Percentiles rank a stretch among this genome's conserved stretches.
Evolutionary conservation across 495 filamentous ascomycete species (phyloP).

Genomic region (Annulohypoxylon moriforme): DNA sequence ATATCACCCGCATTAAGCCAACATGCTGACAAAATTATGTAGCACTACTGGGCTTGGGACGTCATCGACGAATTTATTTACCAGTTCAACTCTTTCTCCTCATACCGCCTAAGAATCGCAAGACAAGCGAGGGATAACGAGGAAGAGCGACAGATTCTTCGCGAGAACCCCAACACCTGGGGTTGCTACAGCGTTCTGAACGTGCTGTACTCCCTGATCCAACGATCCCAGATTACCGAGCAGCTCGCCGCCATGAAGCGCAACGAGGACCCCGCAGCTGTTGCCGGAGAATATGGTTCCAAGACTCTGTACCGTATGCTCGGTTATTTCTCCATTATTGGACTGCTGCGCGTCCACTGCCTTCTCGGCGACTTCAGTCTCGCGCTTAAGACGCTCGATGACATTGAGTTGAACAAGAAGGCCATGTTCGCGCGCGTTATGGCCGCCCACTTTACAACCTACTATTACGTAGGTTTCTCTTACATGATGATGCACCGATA

Average conservation of each 20-base stretch:
- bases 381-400: conserved; percentile 97
- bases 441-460: conserved; percentile 99
- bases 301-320: conserved; percentile 97
- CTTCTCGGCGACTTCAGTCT: conserved; percentile 97
- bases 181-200: conserved; percentile 99
- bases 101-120: conserved; percentile 91
- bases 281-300: conserved; percentile 93
- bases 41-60: conserved; percentile 99
- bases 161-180: conserved; percentile 98
- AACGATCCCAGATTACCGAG: conserved; percentile 96
- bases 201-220: conserved; percentile 98
- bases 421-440: conserved; percentile 99
- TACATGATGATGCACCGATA: conserved; percentile 99
- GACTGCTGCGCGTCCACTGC: conserved; percentile 94
- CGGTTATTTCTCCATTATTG: conserved; percentile 99
- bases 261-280: conserved; percentile 83
- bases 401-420: conserved; percentile 99
- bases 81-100: conserved; percentile 99
- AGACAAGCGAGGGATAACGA: conserved; percentile 80
- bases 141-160: conserved; percentile 89
- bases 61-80: conserved; percentile 99
- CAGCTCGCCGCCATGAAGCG: conserved; percentile 95
- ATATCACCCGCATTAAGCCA: conserved; percentile 18
- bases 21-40: conserved; percentile 36
- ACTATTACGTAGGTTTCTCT: conserved; percentile 99